Evolutionary conservation across 345 rosid species (phyloP).

Genomic region (Murraya paniculata): DNA sequence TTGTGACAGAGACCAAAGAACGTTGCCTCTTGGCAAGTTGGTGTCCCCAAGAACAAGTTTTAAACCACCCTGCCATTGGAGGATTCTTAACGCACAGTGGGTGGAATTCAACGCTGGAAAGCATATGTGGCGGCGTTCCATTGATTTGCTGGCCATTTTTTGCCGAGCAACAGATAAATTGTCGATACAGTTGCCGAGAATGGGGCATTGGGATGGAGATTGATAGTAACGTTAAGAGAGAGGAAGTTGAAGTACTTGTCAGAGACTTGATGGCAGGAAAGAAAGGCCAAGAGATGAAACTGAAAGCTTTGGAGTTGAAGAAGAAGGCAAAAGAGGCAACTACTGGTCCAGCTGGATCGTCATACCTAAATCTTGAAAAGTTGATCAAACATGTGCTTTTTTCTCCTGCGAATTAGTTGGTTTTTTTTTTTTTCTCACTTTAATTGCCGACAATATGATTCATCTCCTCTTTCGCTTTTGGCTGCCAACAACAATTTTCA

Average conservation of each 20-base stretch:
- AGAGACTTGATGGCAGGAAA: conserved; percentile 55
- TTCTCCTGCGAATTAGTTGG: neutral
- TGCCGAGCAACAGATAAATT: conserved; percentile 60
- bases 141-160: conserved; percentile 69
- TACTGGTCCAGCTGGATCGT: conserved; percentile 29
- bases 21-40: conserved; percentile 44
- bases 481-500: too few relatives aligned
- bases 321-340: conserved; percentile 28
- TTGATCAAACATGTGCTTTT: conserved; percentile 33
- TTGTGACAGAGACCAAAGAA: conserved; percentile 29
- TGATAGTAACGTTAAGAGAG: conserved; percentile 48
- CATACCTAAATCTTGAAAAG: conserved; percentile 28
- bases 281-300: conserved; percentile 49
- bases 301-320: conserved; percentile 45
- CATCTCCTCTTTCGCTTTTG: too few relatives aligned
- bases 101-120: conserved; percentile 66
- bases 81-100: conserved; percentile 62
- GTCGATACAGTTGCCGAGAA: conserved; percentile 38
- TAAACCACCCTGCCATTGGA: conserved; percentile 47
- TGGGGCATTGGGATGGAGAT: conserved; percentile 73
- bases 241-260: conserved; percentile 42
- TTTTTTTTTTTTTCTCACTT: neutral
- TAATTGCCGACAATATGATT: too few relatives aligned
- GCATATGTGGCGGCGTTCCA: conserved; percentile 43
- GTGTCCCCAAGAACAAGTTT: conserved; percentile 59